Evolutionary conservation across 768 basidiomycete genomes (phyloP), one percentile per base, ranked within the genome.

Genomic region (Xerocomellus intermedius): DNA sequence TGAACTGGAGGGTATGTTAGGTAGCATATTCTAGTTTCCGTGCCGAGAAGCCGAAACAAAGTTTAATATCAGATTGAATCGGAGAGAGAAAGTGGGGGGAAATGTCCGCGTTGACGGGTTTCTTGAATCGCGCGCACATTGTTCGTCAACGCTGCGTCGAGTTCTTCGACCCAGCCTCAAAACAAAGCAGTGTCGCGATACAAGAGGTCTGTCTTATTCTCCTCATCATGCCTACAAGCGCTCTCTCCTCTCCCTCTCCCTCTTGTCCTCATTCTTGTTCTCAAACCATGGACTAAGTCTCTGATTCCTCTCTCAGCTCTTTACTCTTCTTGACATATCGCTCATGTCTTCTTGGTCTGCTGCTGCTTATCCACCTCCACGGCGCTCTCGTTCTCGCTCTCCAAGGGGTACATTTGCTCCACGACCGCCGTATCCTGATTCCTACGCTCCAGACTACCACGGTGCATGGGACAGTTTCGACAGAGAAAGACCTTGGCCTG

Each of bases 121-220:
- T 68, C 60, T 61, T 77, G 77, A 77, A 84, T 85, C 84, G 84
- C 86, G 83, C 84, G 80, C 82, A 83, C 75, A 74, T 69, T 71
- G 67, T 70, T 59, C 66, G 64, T 65, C 72, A 73, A 68, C 73
- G 69, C 68, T 72, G 69, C 71, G 73, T 74, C 69, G 68, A 62
- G 58, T 57, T 61, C 32, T 52, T 63, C 54, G 65, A 58, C 59
- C 39, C 56, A 49, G 66, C 58, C 77, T 64, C 64, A 73, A 71
- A 71, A 65, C 62, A 67, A 58, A 61, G 56, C 68, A 68, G 77
- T 77, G 73, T 75, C 74, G 77, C 75, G 76, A 72, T 73, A 77
- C 79, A 84, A 87, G 88, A 92, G 89, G 89, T 92, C 89, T 89
- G 89, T 92, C 82, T 85, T 85, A 66, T 69, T 70, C 69, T 85